Evolutionary conservation across 176 grass and related monocot species (phyloP).

Genomic region (Chloris gayana): DNA sequence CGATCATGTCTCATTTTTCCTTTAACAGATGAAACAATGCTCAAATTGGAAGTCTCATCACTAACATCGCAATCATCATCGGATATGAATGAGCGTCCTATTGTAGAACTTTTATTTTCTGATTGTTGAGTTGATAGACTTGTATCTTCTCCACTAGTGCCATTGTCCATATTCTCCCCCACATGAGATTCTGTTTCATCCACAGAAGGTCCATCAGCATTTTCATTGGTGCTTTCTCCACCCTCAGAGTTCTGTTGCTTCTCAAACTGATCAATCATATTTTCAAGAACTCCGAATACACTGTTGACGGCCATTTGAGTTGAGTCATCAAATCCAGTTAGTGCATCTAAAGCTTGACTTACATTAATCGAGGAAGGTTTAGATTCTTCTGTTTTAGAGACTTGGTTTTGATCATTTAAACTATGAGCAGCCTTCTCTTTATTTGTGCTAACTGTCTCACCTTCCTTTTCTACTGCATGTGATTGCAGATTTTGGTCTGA

Average conservation of each 20-base stretch:
- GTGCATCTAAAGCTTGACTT: constrained; percentile 83
- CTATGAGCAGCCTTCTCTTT: constrained; percentile 56
- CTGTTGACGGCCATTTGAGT: constrained; percentile 95
- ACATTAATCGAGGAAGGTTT: constrained; percentile 61
- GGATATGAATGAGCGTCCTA: constrained; percentile 18
- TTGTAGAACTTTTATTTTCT: constrained; percentile 35
- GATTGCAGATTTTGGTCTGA: constrained; percentile 43
- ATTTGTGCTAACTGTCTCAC: constrained; percentile 39
- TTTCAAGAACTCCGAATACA: constrained; percentile 92
- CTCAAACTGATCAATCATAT: constrained; percentile 87
- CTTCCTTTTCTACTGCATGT: constrained; percentile 45
- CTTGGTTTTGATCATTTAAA: constrained; percentile 57
- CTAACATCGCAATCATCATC: constrained; percentile 32
- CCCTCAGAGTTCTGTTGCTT: constrained; percentile 61
- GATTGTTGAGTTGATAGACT: constrained; percentile 33
- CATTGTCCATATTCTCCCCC: background rate
- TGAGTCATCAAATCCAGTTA: constrained; percentile 97
- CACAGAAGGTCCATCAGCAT: constrained; percentile 11
- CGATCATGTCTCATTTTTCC: constrained; percentile 31
- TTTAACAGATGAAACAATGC: constrained; percentile 48
- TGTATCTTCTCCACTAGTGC: constrained; percentile 18
- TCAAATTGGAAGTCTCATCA: constrained; percentile 33
- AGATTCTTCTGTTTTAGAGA: constrained; percentile 57
- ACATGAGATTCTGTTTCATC: constrained; percentile 27
- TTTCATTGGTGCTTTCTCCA: constrained; percentile 28